A percentile compares a stretch with the other conserved stretches of the same genome.
These are phyloP conservation scores for Pseudogymnoascus verrucosus DNA, from an alignment of 2,329 filamentous ascomycete species.

Conservation along the genomic window DNA sequence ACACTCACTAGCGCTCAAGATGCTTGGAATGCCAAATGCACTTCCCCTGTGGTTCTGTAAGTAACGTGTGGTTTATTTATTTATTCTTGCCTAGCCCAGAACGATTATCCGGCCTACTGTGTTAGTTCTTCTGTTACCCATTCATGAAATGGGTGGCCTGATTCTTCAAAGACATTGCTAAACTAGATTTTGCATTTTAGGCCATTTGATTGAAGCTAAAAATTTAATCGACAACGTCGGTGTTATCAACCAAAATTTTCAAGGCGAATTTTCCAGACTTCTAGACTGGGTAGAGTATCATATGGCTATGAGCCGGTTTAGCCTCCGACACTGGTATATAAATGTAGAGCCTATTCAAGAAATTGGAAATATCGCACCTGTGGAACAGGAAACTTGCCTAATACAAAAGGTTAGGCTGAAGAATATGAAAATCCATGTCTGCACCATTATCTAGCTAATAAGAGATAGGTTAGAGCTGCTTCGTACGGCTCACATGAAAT, in stretches of 20 bases:
- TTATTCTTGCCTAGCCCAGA: constrained; percentile 14
- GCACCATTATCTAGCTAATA: constrained; percentile 16
- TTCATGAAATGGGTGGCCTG: constrained; percentile 14
- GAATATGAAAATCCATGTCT: constrained; percentile 13
- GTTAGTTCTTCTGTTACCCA: constrained; percentile 11
- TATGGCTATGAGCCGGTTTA: constrained; percentile 19
- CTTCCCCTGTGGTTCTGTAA: constrained; percentile 18
- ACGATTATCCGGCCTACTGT: constrained; percentile 14
- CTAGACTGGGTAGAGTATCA: constrained; percentile 20
- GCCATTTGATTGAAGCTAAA: constrained; percentile 19
- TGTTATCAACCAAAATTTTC: constrained; percentile 14
- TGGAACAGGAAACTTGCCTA: constrained; percentile 16
- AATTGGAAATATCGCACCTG: constrained; percentile 13
- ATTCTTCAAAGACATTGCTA: constrained; percentile 17
- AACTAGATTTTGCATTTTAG: constrained; percentile 15
- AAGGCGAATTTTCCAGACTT: constrained; percentile 18
- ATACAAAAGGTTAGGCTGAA: constrained; percentile 17
- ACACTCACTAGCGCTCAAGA: constrained; percentile 17
- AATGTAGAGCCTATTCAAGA: constrained; percentile 13
- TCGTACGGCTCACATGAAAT: constrained; percentile 19
- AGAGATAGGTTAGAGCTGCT: constrained; percentile 15
- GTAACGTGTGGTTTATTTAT: constrained; percentile 16
- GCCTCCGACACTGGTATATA: constrained; percentile 18
- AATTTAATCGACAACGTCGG: constrained; percentile 17
- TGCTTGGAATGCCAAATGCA: constrained; percentile 17